These are phyloP conservation scores for Chenopodium formosanum DNA, from an alignment of 148 eudicot genomes.

Conservation along the genomic window DNA sequence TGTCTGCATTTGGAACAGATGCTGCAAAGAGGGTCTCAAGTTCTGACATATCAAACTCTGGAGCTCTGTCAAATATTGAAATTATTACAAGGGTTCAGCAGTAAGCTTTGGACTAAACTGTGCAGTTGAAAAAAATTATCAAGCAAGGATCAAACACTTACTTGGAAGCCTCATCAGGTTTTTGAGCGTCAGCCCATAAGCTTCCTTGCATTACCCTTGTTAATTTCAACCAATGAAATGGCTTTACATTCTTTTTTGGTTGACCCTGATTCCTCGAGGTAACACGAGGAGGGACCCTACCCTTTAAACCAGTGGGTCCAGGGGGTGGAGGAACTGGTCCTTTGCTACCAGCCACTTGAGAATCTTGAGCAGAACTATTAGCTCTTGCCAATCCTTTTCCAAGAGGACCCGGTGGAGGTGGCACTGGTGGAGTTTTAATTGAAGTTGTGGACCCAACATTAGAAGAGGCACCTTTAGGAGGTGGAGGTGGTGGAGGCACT, in stretches of 20 bases:
- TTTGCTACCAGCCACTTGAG: constrained; percentile 37
- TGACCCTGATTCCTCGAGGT: constrained; percentile 41
- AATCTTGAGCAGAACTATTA: constrained; percentile 30
- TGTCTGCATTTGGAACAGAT: constrained; percentile 47
- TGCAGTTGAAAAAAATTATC: background rate
- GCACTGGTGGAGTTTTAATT: constrained; percentile 48
- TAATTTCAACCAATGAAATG: constrained; percentile 89
- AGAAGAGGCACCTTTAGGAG: constrained; percentile 27
- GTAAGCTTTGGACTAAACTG: constrained; percentile 5
- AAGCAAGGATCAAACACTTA: constrained; percentile 27
- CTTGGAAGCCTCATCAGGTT: constrained; percentile 77
- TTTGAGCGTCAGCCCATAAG: constrained; percentile 92
- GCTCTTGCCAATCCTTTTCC: constrained; percentile 39
- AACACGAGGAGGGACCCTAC: constrained; percentile 39
- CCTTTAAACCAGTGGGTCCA: constrained; percentile 54
- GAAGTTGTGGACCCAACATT: constrained; percentile 27
- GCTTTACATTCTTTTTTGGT: constrained; percentile 59
- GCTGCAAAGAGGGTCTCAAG: constrained; percentile 90
- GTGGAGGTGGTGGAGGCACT: constrained; percentile 56
- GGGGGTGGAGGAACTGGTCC: constrained; percentile 64
- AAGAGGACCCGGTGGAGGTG: constrained; percentile 60
- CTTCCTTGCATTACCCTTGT: constrained; percentile 82
- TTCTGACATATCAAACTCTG: constrained; percentile 80
- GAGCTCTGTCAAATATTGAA: constrained; percentile 48
- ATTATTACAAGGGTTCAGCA: constrained; percentile 2